Percentiles rank a stretch among this genome's conserved stretches.
phyloP scores from a whole-genome alignment of 225 moss, liverwort and hornwort genomes.

The Physcomitrium patens region DNA sequence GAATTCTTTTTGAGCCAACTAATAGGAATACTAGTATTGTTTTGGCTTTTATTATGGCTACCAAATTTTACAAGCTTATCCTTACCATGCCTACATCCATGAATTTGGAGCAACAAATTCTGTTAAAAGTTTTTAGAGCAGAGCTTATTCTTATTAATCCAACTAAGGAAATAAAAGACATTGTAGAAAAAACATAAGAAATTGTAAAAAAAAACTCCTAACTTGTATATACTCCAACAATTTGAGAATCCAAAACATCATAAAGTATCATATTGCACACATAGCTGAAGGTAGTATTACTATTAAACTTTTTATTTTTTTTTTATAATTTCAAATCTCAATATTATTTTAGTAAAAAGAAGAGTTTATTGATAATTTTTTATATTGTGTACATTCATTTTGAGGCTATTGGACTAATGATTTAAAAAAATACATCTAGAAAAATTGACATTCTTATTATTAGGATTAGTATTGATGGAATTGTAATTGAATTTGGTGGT shows the following conservation, averaged over 20 bases:
- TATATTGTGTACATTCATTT: slow-evolving; percentile 65
- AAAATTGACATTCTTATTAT: slow-evolving; percentile 67
- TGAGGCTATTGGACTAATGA: slow-evolving; percentile 83
- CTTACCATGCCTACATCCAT: slow-evolving; percentile 89
- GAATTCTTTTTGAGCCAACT: slow-evolving; percentile 81
- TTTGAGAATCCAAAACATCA: slow-evolving; percentile 89
- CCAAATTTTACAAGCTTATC: slow-evolving; percentile 85
- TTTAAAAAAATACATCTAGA: slow-evolving; percentile 81
- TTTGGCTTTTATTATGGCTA: slow-evolving; percentile 82
- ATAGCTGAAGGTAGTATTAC: not conserved
- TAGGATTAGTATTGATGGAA: slow-evolving; percentile 81
- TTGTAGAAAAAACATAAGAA: too few species aligned
- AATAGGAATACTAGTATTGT: slow-evolving; percentile 89
- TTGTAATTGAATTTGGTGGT: slow-evolving; percentile 73
- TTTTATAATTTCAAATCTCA: not conserved
- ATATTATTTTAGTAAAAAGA: not conserved
- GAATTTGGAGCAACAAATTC: slow-evolving; percentile 79
- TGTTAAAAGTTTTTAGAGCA: slow-evolving; percentile 80
- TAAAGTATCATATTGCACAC: slow-evolving; percentile 47
- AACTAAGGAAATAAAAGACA: slow-evolving; percentile 87
- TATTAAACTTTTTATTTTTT: not conserved
- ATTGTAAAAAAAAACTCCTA: slow-evolving; percentile 80
- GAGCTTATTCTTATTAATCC: slow-evolving; percentile 79
- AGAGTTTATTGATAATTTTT: not conserved
- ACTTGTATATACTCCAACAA: slow-evolving; percentile 88